Base-by-base conservation (phyloP, 257 asterid species). In the Forsythia viridissima region DNA sequence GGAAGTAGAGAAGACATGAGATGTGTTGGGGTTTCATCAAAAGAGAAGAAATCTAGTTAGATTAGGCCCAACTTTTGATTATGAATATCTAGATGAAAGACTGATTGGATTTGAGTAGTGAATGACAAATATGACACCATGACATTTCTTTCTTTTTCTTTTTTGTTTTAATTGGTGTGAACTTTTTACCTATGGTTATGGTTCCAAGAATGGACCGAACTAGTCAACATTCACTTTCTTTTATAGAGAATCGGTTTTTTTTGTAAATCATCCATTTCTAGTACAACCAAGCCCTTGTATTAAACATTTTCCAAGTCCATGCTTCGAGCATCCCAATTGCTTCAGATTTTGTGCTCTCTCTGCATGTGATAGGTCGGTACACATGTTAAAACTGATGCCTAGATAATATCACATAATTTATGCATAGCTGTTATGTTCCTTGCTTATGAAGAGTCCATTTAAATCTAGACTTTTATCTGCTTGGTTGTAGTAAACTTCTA, bases 401-500 rank as follows among this genome's bases (percentile, higher is more conserved):
- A 7, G 68, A 59, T 20, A 4, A 21, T 59, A 21, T 20, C 37
- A 59, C 68, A 59, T 24, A 2, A 3, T 42, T 42, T 30, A 42
- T 42, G 46, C 46, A 42, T 18, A 55, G 65, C 24, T 18, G 30
- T 8, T 16, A 18, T 3, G 16, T 18, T 55, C 46, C 16, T 18
- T 46, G 12, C 41, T 63, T 75, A 37, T 71, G 73, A 74, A 76
- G 30, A 43, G 63, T 77, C 65, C 79, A 51, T 24, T 43, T 37
- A 21, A 38, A 20, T 66, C 75, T 74, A 40, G 30, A 34, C 24
- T 15, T 24, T 81, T 71, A 9, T 76, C 73, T 61, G 55, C 42
- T 59, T 5, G 76, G 21, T 75, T 70, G 46, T 67, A 81, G 42
- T 6, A 40, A 74, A 70, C 81, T 67, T 68, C 63, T 65, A 16